phyloP scores from a whole-genome alignment of 2,329 filamentous ascomycete genomes.

The Calonectria crousiana region DNA sequence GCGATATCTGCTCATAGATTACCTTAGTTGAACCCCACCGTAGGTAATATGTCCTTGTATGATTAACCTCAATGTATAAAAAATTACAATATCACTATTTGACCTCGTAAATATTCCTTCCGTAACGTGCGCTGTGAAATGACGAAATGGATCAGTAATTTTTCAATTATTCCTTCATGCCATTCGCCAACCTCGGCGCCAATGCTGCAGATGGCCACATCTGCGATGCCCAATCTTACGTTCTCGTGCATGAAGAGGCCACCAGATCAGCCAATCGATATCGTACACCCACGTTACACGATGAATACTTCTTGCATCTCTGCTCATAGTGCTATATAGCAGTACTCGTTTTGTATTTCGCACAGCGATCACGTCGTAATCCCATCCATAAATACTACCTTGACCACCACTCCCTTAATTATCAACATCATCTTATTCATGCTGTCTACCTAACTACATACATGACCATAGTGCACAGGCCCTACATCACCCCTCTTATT shows the following conservation, averaged over 20 bases:
- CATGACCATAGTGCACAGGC: too few relatives aligned
- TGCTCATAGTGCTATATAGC: too few relatives aligned
- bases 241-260: neutral
- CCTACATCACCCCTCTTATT: too few relatives aligned
- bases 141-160: neutral
- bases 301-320: neutral
- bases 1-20: conserved; percentile 21
- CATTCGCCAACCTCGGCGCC: neutral
- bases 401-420: neutral
- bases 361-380: neutral
- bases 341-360: neutral
- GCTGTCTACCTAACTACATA: too few relatives aligned
- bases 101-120: too few relatives aligned
- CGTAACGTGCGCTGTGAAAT: neutral
- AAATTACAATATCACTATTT: neutral
- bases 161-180: too few relatives aligned
- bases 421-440: too few relatives aligned
- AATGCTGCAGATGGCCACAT: neutral
- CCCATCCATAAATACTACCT: neutral
- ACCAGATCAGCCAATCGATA: neutral
- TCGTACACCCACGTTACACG: neutral
- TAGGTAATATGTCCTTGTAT: neutral
- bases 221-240: neutral
- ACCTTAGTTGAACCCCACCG: neutral
- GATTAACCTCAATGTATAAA: too few relatives aligned